Base-by-base conservation (phyloP, 1,284 basidiomycete genomes). In the Irpex sp. region DNA sequence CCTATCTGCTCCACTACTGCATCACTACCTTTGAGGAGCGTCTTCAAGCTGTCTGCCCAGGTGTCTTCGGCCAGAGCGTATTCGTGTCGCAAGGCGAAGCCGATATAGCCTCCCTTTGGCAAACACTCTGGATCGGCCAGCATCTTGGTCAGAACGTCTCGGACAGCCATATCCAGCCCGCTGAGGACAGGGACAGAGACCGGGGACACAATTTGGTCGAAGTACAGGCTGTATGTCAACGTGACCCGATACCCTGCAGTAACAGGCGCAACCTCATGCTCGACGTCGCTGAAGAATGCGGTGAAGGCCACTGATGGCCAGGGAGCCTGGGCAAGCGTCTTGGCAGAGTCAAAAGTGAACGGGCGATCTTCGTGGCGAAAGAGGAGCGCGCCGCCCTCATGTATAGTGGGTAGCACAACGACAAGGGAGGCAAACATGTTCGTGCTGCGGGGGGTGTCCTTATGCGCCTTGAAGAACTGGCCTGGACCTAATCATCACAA, bases 401-500 rank as follows among this genome's bases (percentile, higher is more conserved):
- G 77, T 0, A 65, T 26, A 1, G 77, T 77, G 21, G 76, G 76
- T 59, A 73, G 72, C n/a, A 77, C 71, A 36, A 79, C 58, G 15
- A 81, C 74, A 8, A 80, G 74, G 8, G 79, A 79, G 19, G 74
- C 79, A 50, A 80, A 76, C 78, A 79, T 79, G 15, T 68, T 69
- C 9, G 55, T 39, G 5, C 70, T 68, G 5, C 73, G 74, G 5
- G 78, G 78, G 0, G 78, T 81, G 61, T 80, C 79, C 58, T 76
- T 71, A 68, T 80, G 79, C 0, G 77, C 60, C 58, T 79, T 79
- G 74, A 79, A 81, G 67, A 79, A 81, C 0, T 74, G 72, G 11
- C 72, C 79, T 5, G 65, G 56, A 0, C 69, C 69, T 70, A 26
- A 9, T 2, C 13, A 19, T 17, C n/a, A 58, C 6, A 31, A 54